These are phyloP conservation scores for Larix sibirica DNA, from an alignment of 83 land plant genomes.

Conservation along the genomic window DNA sequence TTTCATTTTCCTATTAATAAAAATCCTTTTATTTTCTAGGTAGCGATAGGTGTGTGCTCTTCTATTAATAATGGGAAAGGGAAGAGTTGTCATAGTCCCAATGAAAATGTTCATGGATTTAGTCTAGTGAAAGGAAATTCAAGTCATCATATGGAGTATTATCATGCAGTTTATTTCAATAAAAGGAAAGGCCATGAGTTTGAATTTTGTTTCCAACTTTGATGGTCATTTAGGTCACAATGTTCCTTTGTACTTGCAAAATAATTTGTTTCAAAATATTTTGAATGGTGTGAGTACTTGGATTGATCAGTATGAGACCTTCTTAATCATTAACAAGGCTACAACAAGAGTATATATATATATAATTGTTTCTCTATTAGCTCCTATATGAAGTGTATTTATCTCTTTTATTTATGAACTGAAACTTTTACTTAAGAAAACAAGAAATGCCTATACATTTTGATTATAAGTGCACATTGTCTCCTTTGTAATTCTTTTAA, in stretches of 20 bases:
- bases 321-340: too few species aligned
- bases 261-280: conserved; percentile 59
- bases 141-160: conserved; percentile 36
- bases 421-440: too few species aligned
- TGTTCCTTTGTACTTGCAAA: conserved; percentile 64
- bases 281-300: conserved; percentile 46
- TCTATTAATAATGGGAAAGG: conserved; percentile 63
- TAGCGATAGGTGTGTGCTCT: conserved; percentile 13
- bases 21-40: too few species aligned
- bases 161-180: conserved; percentile 43
- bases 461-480: too few species aligned
- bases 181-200: conserved; percentile 38
- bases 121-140: conserved; percentile 30
- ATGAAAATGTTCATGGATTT: conserved; percentile 31
- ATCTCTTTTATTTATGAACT: too few species aligned
- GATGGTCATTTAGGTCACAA: conserved; percentile 68
- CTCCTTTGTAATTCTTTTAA: too few species aligned
- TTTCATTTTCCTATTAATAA: too few species aligned
- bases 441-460: too few species aligned
- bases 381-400: too few species aligned
- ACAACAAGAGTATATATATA: too few species aligned
- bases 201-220: conserved; percentile 49
- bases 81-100: conserved; percentile 42
- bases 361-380: too few species aligned
- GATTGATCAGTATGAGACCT: too few species aligned